These are phyloP conservation scores for Xylariomycetidae sp. DNA, from an alignment of 2,329 filamentous ascomycete species.

Conservation along the genomic window DNA sequence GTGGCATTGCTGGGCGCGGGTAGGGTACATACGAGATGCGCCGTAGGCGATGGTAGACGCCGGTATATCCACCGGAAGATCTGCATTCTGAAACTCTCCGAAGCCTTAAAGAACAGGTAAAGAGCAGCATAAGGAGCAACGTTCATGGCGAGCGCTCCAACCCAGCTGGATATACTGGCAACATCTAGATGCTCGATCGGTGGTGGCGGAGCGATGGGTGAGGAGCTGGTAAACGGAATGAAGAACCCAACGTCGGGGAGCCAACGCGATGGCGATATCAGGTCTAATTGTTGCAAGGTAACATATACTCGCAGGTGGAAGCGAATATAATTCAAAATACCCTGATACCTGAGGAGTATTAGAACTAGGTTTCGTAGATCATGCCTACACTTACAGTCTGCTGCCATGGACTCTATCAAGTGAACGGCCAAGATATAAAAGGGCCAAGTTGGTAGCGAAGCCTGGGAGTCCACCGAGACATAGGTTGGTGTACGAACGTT, in stretches of 20 bases:
- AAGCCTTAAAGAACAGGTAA: constrained; percentile 35
- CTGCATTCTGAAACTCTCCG: constrained; percentile 28
- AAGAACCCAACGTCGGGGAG: constrained; percentile 45
- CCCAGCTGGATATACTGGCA: constrained; percentile 37
- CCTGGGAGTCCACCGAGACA: constrained; percentile 36
- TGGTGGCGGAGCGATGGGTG: constrained; percentile 43
- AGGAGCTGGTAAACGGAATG: constrained; percentile 46
- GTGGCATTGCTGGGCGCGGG: constrained; percentile 4
- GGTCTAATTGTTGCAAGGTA: constrained; percentile 45
- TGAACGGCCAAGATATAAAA: constrained; percentile 27
- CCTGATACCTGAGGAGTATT: constrained; percentile 16
- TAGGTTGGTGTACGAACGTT: constrained; percentile 27
- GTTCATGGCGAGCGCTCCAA: constrained; percentile 34
- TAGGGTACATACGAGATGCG: constrained; percentile 8
- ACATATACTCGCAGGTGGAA: constrained; percentile 47
- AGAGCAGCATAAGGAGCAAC: constrained; percentile 42
- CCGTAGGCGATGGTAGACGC: constrained; percentile 29
- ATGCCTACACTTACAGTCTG: no score
- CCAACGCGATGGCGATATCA: constrained; percentile 35
- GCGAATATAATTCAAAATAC: constrained; percentile 32
- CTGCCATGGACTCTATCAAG: no score
- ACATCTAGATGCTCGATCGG: constrained; percentile 32
- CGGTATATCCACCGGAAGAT: constrained; percentile 35
- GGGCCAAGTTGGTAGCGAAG: no score
- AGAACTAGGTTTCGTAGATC: no score